Base-by-base conservation (phyloP, 2,329 filamentous ascomycete species). In the Fusarium agapanthi region DNA sequence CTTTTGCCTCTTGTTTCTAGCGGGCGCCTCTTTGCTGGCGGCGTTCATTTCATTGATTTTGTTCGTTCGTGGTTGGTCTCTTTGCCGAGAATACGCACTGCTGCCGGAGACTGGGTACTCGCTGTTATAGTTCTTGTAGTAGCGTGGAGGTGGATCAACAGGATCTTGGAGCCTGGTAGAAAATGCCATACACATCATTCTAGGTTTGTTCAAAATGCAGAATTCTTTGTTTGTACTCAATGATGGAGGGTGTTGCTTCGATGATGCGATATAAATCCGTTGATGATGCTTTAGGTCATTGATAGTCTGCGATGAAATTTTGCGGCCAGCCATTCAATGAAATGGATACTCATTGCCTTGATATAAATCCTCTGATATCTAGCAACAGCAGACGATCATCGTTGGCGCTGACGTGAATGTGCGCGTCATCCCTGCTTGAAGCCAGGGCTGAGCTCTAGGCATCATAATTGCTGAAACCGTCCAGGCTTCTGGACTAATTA, bases 361-460 rank as follows among this genome's bases (percentile, higher is more conserved):
- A 57, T 57, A 48, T 28, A 41, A n/a, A 14, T 54, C 30, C 38
- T 40, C 37, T 38, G 47, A 28, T 22, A 16, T 37, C 16, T 20
- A 8, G 8, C 13, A 26, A 53, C 7, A 53, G 14, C 14, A 37
- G 16, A 22, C 24, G 18, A 37, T 22, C 9, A 37, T 20, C 13
- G 5, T 26, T 26, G 9, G 18, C 5, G 16, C 26, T 59, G 54
- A 53, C 40, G 45, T 26, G 34, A 45, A 12, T 35, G 24, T 35
- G 20, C 34, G 26, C 32, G n/a, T 34, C n/a, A 37, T 45, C 35
- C n/a, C 45, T 26, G 24, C 34, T 24, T n/a, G 13, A n/a, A 45
- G 28, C 22, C 61, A 53, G 55, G 63, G 65, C 65, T 55, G 30
- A 67, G 54, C 54, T 38, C 18, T 32, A 55, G 65, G 65, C 62